Evolutionary conservation across 345 rosid species (phyloP).

Genomic region (Punica granatum): DNA sequence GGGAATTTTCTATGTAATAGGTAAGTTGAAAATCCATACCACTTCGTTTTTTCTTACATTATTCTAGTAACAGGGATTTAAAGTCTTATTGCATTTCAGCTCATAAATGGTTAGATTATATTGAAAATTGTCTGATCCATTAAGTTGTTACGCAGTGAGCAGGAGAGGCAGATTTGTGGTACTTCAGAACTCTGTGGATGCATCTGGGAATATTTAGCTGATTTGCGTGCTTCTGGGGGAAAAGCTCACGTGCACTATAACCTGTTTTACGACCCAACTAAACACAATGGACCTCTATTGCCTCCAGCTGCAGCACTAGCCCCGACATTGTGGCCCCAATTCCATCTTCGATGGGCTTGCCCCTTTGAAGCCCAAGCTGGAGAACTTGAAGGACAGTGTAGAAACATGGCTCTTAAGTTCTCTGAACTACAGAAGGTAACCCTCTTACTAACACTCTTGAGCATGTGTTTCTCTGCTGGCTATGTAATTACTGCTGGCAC

Average conservation of each 20-base stretch:
- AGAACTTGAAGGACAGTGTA: conserved; percentile 64
- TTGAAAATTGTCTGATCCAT: background rate
- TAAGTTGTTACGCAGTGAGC: conserved; percentile 56
- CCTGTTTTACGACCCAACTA: conserved; percentile 62
- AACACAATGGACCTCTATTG: conserved; percentile 46
- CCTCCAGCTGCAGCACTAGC: conserved; percentile 99
- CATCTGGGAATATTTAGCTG: conserved; percentile 77
- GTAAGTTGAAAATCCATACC: conserved; percentile 13
- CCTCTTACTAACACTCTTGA: conserved; percentile 5
- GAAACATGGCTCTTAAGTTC: conserved; percentile 49
- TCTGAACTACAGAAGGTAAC: conserved; percentile 70
- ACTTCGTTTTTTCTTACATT: background rate
- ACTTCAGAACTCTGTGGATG: conserved; percentile 71
- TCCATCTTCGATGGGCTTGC: conserved; percentile 98
- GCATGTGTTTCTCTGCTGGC: background rate
- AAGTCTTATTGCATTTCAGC: background rate
- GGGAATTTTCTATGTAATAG: conserved; percentile 96
- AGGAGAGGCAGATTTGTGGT: conserved; percentile 69
- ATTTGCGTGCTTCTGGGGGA: conserved; percentile 54
- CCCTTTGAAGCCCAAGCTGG: conserved; percentile 70
- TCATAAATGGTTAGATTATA: background rate
- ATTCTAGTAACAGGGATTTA: background rate
- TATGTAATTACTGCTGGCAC: background rate
- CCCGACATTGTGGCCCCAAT: conserved; percentile 94
- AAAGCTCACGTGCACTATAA: conserved; percentile 72